A percentile compares a stretch with the other conserved stretches of the same genome.
Evolutionary conservation across 129 eudicot species (phyloP).

Genomic region (Heracleum sosnowskyi): DNA sequence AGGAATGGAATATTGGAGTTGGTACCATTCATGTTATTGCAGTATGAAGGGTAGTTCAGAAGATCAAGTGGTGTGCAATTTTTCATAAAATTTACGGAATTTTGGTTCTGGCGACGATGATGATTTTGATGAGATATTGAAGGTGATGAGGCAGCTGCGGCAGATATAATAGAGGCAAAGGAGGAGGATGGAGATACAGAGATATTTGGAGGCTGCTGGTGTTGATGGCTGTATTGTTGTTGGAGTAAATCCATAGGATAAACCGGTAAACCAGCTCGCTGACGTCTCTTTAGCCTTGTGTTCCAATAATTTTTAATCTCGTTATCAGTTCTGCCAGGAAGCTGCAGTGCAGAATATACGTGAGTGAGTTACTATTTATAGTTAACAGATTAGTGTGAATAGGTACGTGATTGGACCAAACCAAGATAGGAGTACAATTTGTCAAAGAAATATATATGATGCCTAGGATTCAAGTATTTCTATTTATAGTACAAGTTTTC

Average conservation of each 20-base stretch:
- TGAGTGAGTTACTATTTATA: not conserved
- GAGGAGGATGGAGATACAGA: conserved; percentile 18
- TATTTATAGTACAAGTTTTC: not conserved
- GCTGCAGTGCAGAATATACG: conserved; percentile 24
- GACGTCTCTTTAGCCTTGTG: conserved; percentile 69
- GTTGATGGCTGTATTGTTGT: conserved; percentile 8
- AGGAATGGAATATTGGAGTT: conserved; percentile 7
- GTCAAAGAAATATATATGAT: not conserved
- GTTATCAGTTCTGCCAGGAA: conserved; percentile 93
- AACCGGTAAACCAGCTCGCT: conserved; percentile 74
- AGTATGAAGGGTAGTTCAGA: not conserved
- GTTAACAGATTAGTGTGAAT: not conserved
- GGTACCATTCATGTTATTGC: conserved; percentile 10
- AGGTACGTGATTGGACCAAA: not conserved
- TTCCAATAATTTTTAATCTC: conserved; percentile 96
- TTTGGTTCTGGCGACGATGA: conserved; percentile 10
- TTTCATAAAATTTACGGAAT: conserved; percentile 15
- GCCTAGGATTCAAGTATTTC: not conserved
- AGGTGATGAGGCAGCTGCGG: conserved; percentile 25
- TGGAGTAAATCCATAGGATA: conserved; percentile 53
- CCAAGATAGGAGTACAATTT: not conserved
- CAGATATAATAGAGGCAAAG: conserved; percentile 22
- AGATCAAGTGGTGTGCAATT: conserved; percentile 13
- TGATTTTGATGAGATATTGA: not conserved
- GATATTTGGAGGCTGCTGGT: conserved; percentile 16